A percentile compares a stretch with the other conserved stretches of the same genome.
Evolutionary conservation across 768 basidiomycete genomes (phyloP).

Genomic region (Mrakia frigida): DNA sequence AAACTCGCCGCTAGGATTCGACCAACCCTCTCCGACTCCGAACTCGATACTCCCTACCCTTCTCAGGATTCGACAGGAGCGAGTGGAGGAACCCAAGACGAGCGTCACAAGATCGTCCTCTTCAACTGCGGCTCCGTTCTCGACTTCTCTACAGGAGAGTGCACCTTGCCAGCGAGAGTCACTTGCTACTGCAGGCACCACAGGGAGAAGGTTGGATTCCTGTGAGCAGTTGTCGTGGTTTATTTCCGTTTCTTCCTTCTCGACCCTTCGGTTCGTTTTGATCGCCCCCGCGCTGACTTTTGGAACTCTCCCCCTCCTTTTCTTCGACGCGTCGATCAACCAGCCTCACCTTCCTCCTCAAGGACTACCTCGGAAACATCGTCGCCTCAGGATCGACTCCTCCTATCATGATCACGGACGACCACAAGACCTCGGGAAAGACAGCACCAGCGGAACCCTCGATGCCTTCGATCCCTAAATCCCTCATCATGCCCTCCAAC

Average conservation of each 20-base stretch:
- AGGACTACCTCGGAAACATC: conserved; percentile 68
- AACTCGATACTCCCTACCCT: conserved; percentile 32
- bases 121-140: conserved; percentile 91
- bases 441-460: conserved; percentile 20
- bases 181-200: conserved; percentile 99
- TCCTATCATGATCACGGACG: conserved; percentile 98
- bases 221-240: conserved; percentile 38
- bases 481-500: conserved; percentile 30
- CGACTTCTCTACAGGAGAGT: conserved; percentile 80
- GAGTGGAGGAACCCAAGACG: conserved; percentile 36
- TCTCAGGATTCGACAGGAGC: conserved; percentile 13
- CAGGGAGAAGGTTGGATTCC: conserved; percentile 89
- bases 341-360: conserved; percentile 78
- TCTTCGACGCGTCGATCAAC: background rate
- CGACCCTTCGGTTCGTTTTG: background rate
- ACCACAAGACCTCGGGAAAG: conserved; percentile 70
- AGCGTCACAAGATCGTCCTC: conserved; percentile 64
- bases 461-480: conserved; percentile 21
- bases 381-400: conserved; percentile 76
- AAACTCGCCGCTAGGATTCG: conserved; percentile 79
- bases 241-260: background rate
- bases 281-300: background rate
- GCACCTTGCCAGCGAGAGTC: conserved; percentile 84
- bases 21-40: conserved; percentile 45
- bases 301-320: background rate